Evolutionary conservation across 345 rosid genomes (phyloP).

Genomic region (Eucalyptus curtisii): DNA sequence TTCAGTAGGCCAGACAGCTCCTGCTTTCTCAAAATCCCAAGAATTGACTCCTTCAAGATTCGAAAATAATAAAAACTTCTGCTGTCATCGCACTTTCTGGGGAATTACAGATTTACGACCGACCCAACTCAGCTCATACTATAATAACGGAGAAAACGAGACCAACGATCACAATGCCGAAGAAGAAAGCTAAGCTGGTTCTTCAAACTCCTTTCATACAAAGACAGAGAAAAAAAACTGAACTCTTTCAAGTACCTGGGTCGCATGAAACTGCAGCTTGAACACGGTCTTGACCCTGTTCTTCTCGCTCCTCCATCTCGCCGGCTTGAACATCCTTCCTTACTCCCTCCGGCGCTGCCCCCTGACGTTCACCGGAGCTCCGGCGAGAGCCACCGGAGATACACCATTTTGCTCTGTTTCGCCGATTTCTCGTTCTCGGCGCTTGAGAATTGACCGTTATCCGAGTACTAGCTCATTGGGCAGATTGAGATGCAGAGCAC

Average conservation of each 20-base stretch:
- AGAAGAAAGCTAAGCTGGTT: not conserved
- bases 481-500: not conserved
- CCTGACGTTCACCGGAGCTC: slow-evolving; percentile 13
- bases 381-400: not conserved
- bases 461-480: not conserved
- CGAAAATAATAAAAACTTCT: not conserved
- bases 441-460: not conserved
- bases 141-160: not conserved
- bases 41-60: not conserved
- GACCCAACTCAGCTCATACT: not conserved
- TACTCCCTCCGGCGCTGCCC: not conserved
- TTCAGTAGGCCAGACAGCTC: not conserved
- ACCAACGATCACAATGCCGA: not conserved
- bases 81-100: not conserved
- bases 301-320: slow-evolving; percentile 76
- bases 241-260: slow-evolving; percentile 45
- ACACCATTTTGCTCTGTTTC: slow-evolving; percentile 6
- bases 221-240: not conserved
- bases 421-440: not conserved
- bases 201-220: not conserved
- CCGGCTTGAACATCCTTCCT: slow-evolving; percentile 65
- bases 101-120: not conserved
- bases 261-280: slow-evolving; percentile 77
- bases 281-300: slow-evolving; percentile 66
- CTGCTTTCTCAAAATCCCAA: not conserved